Conservation (phyloP, 208 protist species). For the Trypanosoma lewisi region DNA sequence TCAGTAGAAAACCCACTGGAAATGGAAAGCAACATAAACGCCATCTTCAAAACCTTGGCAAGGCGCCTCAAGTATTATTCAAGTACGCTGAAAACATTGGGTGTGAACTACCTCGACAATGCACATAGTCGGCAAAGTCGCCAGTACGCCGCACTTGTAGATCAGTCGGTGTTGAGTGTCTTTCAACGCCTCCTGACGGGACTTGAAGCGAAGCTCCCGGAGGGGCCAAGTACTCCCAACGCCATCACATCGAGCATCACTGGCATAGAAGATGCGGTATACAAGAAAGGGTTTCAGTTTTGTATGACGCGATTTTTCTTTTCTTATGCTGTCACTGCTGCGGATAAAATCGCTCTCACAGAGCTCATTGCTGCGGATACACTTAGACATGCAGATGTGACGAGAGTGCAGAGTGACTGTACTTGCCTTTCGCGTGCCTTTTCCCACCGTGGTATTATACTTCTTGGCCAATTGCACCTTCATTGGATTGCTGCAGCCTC, state of each 20-base stretch:
- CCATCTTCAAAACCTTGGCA: slow-evolving; percentile 33
- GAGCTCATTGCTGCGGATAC: slow-evolving; percentile 3
- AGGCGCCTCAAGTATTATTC: slow-evolving; percentile 57
- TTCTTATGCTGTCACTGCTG: slow-evolving; percentile 15
- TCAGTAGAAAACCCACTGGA: slow-evolving; percentile 2
- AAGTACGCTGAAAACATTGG: slow-evolving; percentile 56
- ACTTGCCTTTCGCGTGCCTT: slow-evolving; percentile 16
- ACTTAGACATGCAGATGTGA: slow-evolving; percentile 18
- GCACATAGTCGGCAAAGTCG: slow-evolving; percentile 36
- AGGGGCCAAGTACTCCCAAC: not conserved
- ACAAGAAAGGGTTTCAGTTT: slow-evolving; percentile 21
- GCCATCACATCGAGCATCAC: not conserved
- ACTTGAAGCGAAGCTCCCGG: slow-evolving; percentile 11
- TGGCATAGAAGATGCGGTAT: not conserved
- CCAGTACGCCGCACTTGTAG: slow-evolving; percentile 37
- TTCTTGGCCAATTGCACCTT: slow-evolving; percentile 64
- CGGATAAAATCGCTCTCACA: not conserved
- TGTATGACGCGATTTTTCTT: slow-evolving; percentile 29
- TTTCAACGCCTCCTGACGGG: slow-evolving; percentile 16
- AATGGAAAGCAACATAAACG: slow-evolving; percentile 24
- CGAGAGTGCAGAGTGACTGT: slow-evolving; percentile 24
- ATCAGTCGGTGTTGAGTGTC: slow-evolving; percentile 34
- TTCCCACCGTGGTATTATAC: slow-evolving; percentile 32
- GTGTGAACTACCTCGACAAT: slow-evolving; percentile 64
- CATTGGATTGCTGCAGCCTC: slow-evolving; percentile 22